These are phyloP conservation scores for Plasmodium vinckei DNA, from an alignment of 169 alveolate genomes.

Conservation along the genomic window DNA sequence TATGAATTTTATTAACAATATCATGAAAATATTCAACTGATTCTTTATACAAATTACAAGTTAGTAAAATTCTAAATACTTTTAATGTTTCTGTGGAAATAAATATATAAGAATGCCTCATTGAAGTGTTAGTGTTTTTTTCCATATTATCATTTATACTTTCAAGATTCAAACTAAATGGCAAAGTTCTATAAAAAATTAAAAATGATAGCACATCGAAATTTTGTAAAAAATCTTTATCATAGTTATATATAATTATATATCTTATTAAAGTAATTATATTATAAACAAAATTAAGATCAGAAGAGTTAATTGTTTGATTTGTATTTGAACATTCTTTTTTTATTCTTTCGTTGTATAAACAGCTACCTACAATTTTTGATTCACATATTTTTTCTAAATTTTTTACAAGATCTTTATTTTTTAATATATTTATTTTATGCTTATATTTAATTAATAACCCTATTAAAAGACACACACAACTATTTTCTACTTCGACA, in stretches of 20 bases:
- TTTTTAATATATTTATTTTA: slow-evolving; percentile 25
- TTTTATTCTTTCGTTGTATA: slow-evolving; percentile 28
- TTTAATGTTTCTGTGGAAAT: slow-evolving; percentile 23
- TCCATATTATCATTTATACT: not conserved
- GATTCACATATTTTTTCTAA: slow-evolving; percentile 51
- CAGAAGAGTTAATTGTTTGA: not conserved
- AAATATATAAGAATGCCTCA: slow-evolving; percentile 1
- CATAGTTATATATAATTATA: slow-evolving; percentile 43
- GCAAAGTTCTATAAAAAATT: slow-evolving; percentile 34
- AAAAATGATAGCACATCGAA: slow-evolving; percentile 59
- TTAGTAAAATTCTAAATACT: slow-evolving; percentile 25
- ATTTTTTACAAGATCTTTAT: slow-evolving; percentile 11
- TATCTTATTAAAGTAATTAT: slow-evolving; percentile 57
- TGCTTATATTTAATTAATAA: slow-evolving; percentile 14
- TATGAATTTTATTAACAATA: slow-evolving; percentile 22
- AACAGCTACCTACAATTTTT: slow-evolving; percentile 38
- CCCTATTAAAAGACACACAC: slow-evolving; percentile 74
- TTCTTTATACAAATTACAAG: slow-evolving; percentile 57
- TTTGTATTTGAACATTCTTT: not conserved
- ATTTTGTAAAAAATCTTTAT: slow-evolving; percentile 28
- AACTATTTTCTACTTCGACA: slow-evolving; percentile 72
- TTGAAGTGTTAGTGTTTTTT: no score
- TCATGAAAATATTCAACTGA: slow-evolving; percentile 74
- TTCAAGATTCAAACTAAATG: slow-evolving; percentile 7
- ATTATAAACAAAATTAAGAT: slow-evolving; percentile 46